These are phyloP conservation scores for Solanum aculeatissimum DNA, from an alignment of 305 asterid genomes.

Conservation along the genomic window DNA sequence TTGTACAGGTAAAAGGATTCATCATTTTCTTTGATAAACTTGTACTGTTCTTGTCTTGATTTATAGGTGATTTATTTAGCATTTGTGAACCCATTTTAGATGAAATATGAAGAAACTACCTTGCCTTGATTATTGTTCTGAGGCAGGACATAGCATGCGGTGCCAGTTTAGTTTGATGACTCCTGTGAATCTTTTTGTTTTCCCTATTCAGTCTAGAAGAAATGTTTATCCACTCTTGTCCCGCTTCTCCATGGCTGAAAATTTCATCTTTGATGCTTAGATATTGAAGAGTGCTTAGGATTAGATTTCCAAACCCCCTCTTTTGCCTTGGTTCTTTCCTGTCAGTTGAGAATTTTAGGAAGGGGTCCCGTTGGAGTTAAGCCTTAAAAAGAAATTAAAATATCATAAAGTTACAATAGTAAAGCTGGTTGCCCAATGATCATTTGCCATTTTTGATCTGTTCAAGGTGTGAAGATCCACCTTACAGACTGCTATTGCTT, in stretches of 20 bases:
- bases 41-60: background rate
- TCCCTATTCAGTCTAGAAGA: background rate
- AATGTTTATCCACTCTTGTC: background rate
- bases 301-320: constrained; percentile 16
- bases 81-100: background rate
- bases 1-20: constrained; percentile 27
- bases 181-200: background rate
- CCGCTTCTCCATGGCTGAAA: background rate
- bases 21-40: background rate
- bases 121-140: background rate
- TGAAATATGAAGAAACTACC: background rate
- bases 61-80: background rate
- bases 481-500: background rate
- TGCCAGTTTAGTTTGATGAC: background rate
- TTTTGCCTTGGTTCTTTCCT: background rate
- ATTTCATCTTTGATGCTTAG: background rate
- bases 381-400: background rate
- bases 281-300: background rate
- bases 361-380: background rate
- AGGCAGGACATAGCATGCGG: background rate
- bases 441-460: background rate
- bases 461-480: background rate
- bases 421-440: background rate
- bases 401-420: background rate
- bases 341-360: constrained; percentile 1